phyloP scores from a whole-genome alignment of 805 yeast genomes.

The Sugiyamaella marilandica region DNA sequence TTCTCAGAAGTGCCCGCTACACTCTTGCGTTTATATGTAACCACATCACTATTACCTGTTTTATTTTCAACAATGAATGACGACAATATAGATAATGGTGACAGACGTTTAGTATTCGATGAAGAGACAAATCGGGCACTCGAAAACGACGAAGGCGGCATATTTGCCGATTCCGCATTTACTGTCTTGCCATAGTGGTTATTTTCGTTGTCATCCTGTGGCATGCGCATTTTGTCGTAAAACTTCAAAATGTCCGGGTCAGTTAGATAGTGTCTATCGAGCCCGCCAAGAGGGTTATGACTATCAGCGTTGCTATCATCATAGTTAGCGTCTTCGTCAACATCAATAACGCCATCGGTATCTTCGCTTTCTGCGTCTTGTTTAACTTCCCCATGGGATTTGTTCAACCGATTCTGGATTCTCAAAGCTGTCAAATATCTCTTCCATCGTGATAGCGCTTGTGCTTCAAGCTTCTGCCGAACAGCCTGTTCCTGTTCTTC shows the following conservation, averaged over 20 bases:
- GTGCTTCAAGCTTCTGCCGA: constrained; percentile 41
- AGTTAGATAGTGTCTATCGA: constrained; percentile 1
- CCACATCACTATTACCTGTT: no score
- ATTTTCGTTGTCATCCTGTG: no score
- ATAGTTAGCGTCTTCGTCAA: constrained; percentile 11
- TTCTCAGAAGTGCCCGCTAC: no score
- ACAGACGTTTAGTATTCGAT: no score
- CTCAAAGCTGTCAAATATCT: constrained; percentile 32
- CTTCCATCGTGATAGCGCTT: constrained; percentile 34
- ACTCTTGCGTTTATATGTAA: no score
- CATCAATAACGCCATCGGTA: background rate
- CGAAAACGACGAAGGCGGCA: no score
- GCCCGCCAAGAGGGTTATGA: background rate
- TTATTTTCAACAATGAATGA: no score
- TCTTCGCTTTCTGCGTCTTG: constrained; percentile 6
- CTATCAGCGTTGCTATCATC: constrained; percentile 8
- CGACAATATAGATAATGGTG: no score
- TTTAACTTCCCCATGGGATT: constrained; percentile 22
- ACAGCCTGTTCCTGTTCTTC: constrained; percentile 47
- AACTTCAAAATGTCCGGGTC: background rate
- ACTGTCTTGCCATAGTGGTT: no score
- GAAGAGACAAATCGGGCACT: no score
- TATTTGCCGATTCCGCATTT: no score
- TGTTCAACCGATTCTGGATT: constrained; percentile 22
- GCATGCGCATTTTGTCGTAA: background rate